These are phyloP conservation scores for Furcasterigmium sp. DNA, from an alignment of 2,329 filamentous ascomycete genomes.

Conservation along the genomic window DNA sequence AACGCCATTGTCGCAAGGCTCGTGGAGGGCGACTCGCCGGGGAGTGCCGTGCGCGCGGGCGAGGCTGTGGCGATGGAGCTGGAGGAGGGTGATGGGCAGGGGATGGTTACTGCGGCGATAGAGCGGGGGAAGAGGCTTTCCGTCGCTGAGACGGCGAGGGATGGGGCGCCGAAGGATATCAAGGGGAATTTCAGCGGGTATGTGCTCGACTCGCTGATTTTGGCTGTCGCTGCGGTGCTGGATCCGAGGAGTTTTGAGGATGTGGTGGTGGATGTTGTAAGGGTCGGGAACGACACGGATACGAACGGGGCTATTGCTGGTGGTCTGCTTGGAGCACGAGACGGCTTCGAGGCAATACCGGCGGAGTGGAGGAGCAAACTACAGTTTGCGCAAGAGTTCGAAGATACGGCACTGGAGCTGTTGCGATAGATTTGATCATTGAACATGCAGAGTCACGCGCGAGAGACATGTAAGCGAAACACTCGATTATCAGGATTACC, in stretches of 20 bases:
- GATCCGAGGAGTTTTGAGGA: conserved; percentile 33
- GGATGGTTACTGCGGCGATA: conserved; percentile 19
- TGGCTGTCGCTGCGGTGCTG: conserved; percentile 36
- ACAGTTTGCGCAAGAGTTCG: conserved; percentile 34
- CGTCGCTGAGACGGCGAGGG: conserved; percentile 20
- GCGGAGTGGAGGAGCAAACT: conserved; percentile 29
- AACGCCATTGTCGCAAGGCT: conserved; percentile 29
- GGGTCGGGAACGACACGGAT: conserved; percentile 38
- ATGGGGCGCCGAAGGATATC: conserved; percentile 21
- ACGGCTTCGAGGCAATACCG: conserved; percentile 36
- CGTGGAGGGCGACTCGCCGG: conserved; percentile 16
- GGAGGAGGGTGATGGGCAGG: conserved; percentile 11
- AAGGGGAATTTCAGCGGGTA: conserved; percentile 27
- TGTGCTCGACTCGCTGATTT: conserved; percentile 34
- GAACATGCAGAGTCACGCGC: too few species aligned
- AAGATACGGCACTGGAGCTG: background rate
- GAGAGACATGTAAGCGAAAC: too few species aligned
- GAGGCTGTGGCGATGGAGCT: conserved; percentile 14
- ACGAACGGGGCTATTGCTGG: conserved; percentile 42
- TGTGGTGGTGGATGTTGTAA: conserved; percentile 38
- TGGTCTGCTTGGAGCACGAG: conserved; percentile 37
- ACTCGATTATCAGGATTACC: too few species aligned
- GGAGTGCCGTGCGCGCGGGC: conserved; percentile 23
- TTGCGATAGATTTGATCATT: too few species aligned
- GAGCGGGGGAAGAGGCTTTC: conserved; percentile 18